Evolutionary conservation across 257 asterid genomes (phyloP).

Genomic region (Solanum chmielewskii): DNA sequence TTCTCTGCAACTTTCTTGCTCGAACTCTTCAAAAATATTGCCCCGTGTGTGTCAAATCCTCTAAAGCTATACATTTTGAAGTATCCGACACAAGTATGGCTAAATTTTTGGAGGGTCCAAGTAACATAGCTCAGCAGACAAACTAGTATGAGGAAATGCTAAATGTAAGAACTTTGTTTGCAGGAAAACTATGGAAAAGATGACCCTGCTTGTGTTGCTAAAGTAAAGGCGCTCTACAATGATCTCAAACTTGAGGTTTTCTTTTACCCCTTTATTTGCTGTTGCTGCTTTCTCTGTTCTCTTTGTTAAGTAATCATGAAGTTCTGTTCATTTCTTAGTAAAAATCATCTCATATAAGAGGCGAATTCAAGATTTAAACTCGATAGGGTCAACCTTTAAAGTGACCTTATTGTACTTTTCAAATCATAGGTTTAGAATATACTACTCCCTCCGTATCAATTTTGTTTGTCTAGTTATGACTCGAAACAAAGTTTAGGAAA

Average conservation of each 20-base stretch:
- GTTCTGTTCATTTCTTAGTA: not conserved
- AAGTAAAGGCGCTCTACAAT: slow-evolving; percentile 23
- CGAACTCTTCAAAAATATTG: not conserved
- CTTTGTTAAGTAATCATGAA: not conserved
- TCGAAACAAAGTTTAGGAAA: not conserved
- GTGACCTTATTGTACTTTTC: not conserved
- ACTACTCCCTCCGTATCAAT: not conserved
- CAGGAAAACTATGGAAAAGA: slow-evolving; percentile 39
- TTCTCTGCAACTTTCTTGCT: not conserved
- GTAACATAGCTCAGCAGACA: not conserved
- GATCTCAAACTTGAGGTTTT: slow-evolving; percentile 26
- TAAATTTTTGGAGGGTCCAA: not conserved
- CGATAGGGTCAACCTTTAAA: not conserved
- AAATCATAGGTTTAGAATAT: not conserved
- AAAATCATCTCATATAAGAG: not conserved
- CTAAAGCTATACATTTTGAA: not conserved
- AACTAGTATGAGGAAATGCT: not conserved
- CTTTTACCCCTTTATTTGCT: not conserved
- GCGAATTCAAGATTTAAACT: not conserved
- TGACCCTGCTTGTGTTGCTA: slow-evolving; percentile 20
- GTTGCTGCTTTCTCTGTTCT: not conserved
- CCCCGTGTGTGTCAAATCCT: not conserved
- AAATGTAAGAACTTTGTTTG: not conserved
- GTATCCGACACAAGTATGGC: not conserved
- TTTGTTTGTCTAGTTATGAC: not conserved